Conservation (phyloP, 2,329 filamentous ascomycete genomes). For the Diplodia corticola region DNA sequence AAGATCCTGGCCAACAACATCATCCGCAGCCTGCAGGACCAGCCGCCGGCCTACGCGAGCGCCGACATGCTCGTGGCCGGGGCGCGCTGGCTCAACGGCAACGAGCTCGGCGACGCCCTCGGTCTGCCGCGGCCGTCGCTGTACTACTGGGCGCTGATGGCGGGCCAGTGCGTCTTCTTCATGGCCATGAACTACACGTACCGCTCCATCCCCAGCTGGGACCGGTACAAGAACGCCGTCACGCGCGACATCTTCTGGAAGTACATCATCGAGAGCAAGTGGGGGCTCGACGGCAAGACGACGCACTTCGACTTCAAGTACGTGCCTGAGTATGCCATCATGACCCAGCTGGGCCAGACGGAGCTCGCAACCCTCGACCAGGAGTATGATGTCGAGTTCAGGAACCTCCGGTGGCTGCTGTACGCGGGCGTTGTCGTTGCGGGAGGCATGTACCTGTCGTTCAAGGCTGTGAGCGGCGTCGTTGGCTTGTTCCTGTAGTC, state of each 20-base stretch:
- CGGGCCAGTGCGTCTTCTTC: slow-evolving; percentile 68
- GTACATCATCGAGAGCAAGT: slow-evolving; percentile 63
- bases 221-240: slow-evolving; percentile 54
- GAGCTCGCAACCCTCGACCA: slow-evolving; percentile 41
- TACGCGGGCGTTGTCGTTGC: slow-evolving; percentile 39
- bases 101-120: slow-evolving; percentile 60
- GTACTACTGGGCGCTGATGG: slow-evolving; percentile 62
- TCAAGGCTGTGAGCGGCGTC: slow-evolving; percentile 29
- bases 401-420: slow-evolving; percentile 50
- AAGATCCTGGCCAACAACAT: slow-evolving; percentile 72
- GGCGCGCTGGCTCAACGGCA: slow-evolving; percentile 70
- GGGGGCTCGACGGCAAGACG: slow-evolving; percentile 61
- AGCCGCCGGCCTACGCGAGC: slow-evolving; percentile 65
- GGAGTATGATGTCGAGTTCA: slow-evolving; percentile 46
- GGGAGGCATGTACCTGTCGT: slow-evolving; percentile 29
- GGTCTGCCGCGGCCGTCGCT: slow-evolving; percentile 57
- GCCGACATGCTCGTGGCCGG: slow-evolving; percentile 67
- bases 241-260: slow-evolving; percentile 58
- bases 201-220: slow-evolving; percentile 50
- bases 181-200: slow-evolving; percentile 56
- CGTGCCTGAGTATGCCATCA: slow-evolving; percentile 57
- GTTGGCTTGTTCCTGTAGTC: not conserved
- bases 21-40: slow-evolving; percentile 65
- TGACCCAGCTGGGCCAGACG: slow-evolving; percentile 50
- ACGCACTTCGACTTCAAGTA: slow-evolving; percentile 72